A percentile compares a stretch with the other conserved stretches of the same genome.
phyloP scores from a whole-genome alignment of 495 filamentous ascomycete genomes.

The Penicillium verhagenii region DNA sequence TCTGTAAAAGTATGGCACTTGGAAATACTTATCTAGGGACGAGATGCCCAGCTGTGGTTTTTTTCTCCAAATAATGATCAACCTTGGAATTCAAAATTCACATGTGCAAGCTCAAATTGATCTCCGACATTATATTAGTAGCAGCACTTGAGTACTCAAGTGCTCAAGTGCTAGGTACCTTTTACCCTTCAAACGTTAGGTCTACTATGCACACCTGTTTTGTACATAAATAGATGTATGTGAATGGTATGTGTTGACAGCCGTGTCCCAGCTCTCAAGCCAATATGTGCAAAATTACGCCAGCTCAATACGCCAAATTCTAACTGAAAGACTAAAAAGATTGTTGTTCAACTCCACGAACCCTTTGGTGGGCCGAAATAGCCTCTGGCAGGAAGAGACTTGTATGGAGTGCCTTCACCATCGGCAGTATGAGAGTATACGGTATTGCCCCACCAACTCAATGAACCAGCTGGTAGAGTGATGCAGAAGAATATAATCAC shows the following conservation, averaged over 20 bases:
- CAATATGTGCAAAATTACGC: too few species aligned
- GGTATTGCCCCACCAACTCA: constrained; percentile 70
- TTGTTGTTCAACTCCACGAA: constrained; percentile 35
- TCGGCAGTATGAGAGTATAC: constrained; percentile 48
- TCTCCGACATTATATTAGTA: background rate
- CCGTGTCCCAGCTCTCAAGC: too few species aligned
- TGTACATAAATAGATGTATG: too few species aligned
- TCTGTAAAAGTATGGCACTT: constrained; percentile 51
- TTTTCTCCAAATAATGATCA: too few species aligned
- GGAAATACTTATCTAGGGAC: background rate
- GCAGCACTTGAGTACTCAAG: too few species aligned
- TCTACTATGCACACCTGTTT: too few species aligned
- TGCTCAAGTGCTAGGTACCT: too few species aligned
- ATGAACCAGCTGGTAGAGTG: constrained; percentile 58
- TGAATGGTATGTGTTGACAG: too few species aligned
- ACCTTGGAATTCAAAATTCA: too few species aligned
- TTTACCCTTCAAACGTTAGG: too few species aligned
- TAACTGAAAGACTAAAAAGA: background rate
- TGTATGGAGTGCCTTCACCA: constrained; percentile 43
- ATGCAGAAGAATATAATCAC: constrained; percentile 68
- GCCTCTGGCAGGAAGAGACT: constrained; percentile 40
- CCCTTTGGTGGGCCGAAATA: constrained; percentile 61
- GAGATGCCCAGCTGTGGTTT: too few species aligned
- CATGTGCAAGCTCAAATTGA: too few species aligned
- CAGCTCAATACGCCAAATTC: background rate